A percentile compares a stretch with the other conserved stretches of the same genome.
phyloP scores from a whole-genome alignment of 139 green algal species.

The Deuterostichococcus epilithicus region DNA sequence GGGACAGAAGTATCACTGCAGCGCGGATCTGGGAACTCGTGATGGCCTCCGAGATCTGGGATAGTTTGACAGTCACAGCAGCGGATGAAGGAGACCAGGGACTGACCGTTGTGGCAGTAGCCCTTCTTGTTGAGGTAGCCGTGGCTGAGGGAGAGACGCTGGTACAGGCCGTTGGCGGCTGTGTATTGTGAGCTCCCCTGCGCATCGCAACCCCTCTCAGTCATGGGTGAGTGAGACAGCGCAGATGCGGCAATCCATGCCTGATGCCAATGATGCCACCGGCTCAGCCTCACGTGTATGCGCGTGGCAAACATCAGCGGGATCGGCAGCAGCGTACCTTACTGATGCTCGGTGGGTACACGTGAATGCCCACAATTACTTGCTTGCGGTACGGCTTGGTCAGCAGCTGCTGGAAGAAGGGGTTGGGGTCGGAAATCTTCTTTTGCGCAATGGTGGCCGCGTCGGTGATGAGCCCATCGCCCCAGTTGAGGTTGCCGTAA shows the following conservation, averaged over 20 bases:
- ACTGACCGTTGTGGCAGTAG: slow-evolving; percentile 20
- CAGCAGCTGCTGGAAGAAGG: slow-evolving; percentile 45
- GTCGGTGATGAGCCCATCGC: slow-evolving; percentile 24
- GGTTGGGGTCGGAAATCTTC: slow-evolving; percentile 33
- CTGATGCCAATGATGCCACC: too few relatives aligned
- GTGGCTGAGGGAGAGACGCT: slow-evolving; percentile 19
- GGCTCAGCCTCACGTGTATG: too few relatives aligned
- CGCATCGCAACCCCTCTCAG: too few relatives aligned
- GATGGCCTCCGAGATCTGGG: not conserved
- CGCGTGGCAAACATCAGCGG: too few relatives aligned
- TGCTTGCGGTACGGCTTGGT: slow-evolving; percentile 37
- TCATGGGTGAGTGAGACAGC: too few relatives aligned
- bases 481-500: slow-evolving; percentile 24
- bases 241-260: too few relatives aligned
- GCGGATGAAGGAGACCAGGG: not conserved
- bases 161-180: slow-evolving; percentile 8
- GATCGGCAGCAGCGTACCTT: not conserved
- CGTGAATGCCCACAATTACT: slow-evolving; percentile 36
- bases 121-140: slow-evolving; percentile 39
- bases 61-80: not conserved
- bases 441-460: not conserved
- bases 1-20: not conserved
- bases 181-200: not conserved
- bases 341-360: slow-evolving; percentile 34
- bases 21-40: not conserved